Evolutionary conservation across 129 eudicot species (phyloP), one percentile per base, ranked within the genome.

Genomic region (Lonicera japonica): DNA sequence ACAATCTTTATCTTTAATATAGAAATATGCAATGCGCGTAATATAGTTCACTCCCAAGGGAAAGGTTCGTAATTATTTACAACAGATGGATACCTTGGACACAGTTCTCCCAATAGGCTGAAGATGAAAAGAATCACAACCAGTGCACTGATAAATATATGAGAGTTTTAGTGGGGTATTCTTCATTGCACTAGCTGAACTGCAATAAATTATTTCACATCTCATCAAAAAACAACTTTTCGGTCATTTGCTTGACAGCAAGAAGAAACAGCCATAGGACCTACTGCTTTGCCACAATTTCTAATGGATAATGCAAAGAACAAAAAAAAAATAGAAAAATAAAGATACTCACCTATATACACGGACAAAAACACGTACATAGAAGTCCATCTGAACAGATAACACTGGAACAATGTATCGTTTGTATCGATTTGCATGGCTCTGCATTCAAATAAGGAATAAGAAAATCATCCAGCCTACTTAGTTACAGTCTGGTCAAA

Each of bases 121-220:
- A 40, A 94, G 95, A 77, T 88, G 99, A 78, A 85, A 94, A 43
- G 99, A 94, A 73, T 94, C 99, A 73, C 99, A 94, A 23, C 99
- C 96, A n/a, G 62, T 78, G 64, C 99, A 94, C 59, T 94, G 99
- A 59, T 82, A 94, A 58, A 94, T 82, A 67, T 88, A 94, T 0
- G 99, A 94, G 56, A 94, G 89, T 82, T 94, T 94, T 23, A 94
- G 82, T 52, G 96, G 99, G 58, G 99, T 94, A 71, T 86, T 89
- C 78, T 94, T 94, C 99, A 94, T 86, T 52, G 85, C 94, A 70
- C 96, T 75, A 39, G 96, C 99, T 52, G 99, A 91, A 62, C 98
- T 87, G 94, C 64, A 86, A 77, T 20, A 53, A 54, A 46, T n/a
- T 61, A 40, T 29, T 25, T 23, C 23, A 21, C 21, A 75, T 17